These are phyloP conservation scores for Yamadazyma laniorum DNA, from an alignment of 805 yeast genomes.

Conservation along the genomic window DNA sequence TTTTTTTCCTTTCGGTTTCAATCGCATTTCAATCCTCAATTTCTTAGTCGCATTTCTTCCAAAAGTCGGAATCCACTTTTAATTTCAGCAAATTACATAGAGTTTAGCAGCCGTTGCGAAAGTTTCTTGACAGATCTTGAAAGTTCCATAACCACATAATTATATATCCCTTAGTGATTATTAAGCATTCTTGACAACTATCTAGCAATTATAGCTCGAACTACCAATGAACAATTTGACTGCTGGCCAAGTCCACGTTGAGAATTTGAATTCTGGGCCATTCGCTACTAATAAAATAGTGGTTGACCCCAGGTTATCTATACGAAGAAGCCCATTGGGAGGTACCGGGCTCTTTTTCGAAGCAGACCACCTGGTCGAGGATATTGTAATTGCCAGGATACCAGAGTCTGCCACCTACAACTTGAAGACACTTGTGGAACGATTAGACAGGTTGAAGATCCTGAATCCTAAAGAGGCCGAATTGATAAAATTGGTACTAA, in stretches of 20 bases:
- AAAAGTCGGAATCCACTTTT: no score
- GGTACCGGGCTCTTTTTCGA: slow-evolving; percentile 30
- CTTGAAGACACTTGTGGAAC: slow-evolving; percentile 18
- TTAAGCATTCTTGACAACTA: no score
- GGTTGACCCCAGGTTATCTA: slow-evolving; percentile 16
- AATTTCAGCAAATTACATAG: no score
- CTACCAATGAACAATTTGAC: no score
- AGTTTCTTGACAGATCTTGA: no score
- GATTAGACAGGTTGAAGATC: slow-evolving; percentile 18
- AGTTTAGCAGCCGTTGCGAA: no score
- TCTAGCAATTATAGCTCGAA: no score
- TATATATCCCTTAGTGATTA: no score
- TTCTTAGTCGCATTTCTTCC: neutral
- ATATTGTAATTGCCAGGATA: slow-evolving; percentile 20
- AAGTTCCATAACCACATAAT: no score
- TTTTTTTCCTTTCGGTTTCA: slow-evolving; percentile 2
- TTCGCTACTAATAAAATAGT: slow-evolving; percentile 15
- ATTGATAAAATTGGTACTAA: slow-evolving; percentile 20
- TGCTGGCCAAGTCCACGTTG: slow-evolving; percentile 3
- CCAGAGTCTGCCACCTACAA: slow-evolving; percentile 20
- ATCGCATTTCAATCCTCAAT: neutral
- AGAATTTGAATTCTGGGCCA: slow-evolving; percentile 8
- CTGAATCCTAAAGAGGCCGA: slow-evolving; percentile 20
- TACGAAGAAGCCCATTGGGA: slow-evolving; percentile 25
- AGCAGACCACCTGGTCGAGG: slow-evolving; percentile 6